A percentile compares a stretch with the other conserved stretches of the same genome.
phyloP scores from a whole-genome alignment of 345 rosid genomes.

The Lepidium africanum region DNA sequence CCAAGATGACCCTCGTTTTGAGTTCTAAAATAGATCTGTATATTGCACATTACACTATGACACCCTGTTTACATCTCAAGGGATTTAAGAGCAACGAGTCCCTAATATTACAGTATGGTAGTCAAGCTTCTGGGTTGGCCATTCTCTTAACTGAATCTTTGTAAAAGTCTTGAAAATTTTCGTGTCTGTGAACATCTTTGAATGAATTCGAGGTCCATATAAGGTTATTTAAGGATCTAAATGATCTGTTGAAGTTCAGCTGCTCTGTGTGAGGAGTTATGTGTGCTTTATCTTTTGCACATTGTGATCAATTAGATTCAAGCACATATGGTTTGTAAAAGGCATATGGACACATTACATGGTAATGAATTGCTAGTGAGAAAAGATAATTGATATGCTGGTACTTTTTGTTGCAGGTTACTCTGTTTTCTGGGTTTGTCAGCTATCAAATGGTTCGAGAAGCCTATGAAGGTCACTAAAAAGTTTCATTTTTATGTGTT shows the following conservation, averaged over 20 bases:
- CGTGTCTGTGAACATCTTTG: neutral
- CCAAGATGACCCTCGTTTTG: neutral
- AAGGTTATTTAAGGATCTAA: neutral
- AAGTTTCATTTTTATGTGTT: neutral
- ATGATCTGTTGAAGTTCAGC: neutral
- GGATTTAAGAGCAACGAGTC: neutral
- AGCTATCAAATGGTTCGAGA: conserved; percentile 99
- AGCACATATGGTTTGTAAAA: neutral
- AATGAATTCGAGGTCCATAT: neutral
- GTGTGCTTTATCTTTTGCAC: neutral
- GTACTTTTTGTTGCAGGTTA: conserved; percentile 58
- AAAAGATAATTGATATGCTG: neutral
- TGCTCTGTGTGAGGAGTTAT: neutral
- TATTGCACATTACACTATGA: neutral
- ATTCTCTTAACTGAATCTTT: neutral
- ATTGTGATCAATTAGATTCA: neutral
- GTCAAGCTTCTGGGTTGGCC: neutral
- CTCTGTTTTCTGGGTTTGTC: conserved; percentile 96
- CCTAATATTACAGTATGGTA: neutral
- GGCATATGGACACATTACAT: neutral
- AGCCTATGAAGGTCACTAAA: conserved; percentile 75
- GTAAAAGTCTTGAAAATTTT: neutral
- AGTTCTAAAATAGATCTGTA: neutral
- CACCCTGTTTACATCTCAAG: neutral
- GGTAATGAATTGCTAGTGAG: neutral